Evolutionary conservation across 257 asterid species (phyloP).

Genomic region (Nemophila menziesii): DNA sequence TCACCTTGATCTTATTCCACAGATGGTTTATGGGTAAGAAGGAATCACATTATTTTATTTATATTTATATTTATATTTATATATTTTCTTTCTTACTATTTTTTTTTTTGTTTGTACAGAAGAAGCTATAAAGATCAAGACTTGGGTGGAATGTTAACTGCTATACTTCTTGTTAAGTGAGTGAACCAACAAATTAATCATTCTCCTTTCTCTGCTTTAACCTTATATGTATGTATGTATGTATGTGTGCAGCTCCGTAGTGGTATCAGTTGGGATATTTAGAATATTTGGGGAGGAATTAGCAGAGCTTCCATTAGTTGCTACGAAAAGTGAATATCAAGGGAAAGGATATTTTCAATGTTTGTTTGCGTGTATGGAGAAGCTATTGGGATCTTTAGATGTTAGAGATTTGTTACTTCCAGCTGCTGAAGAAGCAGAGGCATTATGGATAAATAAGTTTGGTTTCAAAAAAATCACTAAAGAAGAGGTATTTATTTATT

Average conservation of each 20-base stretch:
- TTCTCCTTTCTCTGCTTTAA: background rate
- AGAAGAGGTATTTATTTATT: slow-evolving; percentile 24
- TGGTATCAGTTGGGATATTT: slow-evolving; percentile 71
- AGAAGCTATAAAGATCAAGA: slow-evolving; percentile 54
- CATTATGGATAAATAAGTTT: slow-evolving; percentile 37
- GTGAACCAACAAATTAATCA: slow-evolving; percentile 10
- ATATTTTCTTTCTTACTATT: background rate
- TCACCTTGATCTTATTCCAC: slow-evolving; percentile 66
- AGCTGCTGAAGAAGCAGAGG: slow-evolving; percentile 53
- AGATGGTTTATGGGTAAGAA: slow-evolving; percentile 76
- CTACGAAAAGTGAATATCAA: slow-evolving; percentile 45
- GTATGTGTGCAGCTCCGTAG: slow-evolving; percentile 31
- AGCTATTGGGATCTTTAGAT: slow-evolving; percentile 25
- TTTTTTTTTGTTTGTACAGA: slow-evolving; percentile 25
- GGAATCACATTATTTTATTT: background rate
- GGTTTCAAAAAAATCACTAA: slow-evolving; percentile 24
- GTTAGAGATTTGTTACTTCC: slow-evolving; percentile 45
- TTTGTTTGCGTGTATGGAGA: slow-evolving; percentile 32
- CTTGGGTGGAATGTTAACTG: slow-evolving; percentile 75
- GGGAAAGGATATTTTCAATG: slow-evolving; percentile 86
- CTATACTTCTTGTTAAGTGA: slow-evolving; percentile 57
- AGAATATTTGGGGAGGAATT: slow-evolving; percentile 73
- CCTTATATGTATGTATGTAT: slow-evolving; percentile 3
- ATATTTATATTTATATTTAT: background rate
- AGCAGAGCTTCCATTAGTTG: slow-evolving; percentile 88